phyloP scores from a whole-genome alignment of 78 protist species.

The Reticulomyxa filosa region DNA sequence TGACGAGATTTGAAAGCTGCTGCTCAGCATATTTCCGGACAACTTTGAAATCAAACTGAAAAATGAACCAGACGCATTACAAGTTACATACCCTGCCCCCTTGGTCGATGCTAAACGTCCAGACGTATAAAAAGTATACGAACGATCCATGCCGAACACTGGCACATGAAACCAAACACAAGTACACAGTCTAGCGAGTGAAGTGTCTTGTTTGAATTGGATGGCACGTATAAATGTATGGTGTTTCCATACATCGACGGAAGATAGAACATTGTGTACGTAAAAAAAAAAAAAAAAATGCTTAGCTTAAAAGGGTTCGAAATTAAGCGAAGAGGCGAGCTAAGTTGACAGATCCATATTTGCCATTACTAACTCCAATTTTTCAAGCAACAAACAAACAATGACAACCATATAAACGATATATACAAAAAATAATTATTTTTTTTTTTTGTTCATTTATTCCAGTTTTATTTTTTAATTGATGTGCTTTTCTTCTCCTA shows the following conservation, averaged over 20 bases:
- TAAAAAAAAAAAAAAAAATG: slow-evolving; percentile 44
- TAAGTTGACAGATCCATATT: too few species aligned
- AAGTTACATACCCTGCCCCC: slow-evolving; percentile 60
- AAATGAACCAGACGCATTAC: not conserved
- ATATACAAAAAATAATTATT: too few species aligned
- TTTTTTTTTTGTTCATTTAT: too few species aligned
- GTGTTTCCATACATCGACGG: slow-evolving; percentile 84
- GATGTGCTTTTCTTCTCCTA: too few species aligned
- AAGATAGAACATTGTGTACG: slow-evolving; percentile 80
- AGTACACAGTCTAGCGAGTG: slow-evolving; percentile 47
- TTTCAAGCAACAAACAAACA: too few species aligned
- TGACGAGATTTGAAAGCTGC: slow-evolving; percentile 97
- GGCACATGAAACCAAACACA: not conserved
- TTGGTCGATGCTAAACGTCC: slow-evolving; percentile 68
- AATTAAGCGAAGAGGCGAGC: slow-evolving; percentile 95
- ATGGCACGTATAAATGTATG: slow-evolving; percentile 97
- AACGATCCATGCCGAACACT: slow-evolving; percentile 83
- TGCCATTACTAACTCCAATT: too few species aligned
- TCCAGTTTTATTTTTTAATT: too few species aligned
- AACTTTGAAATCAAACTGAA: slow-evolving; percentile 29
- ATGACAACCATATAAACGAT: too few species aligned
- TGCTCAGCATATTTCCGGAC: slow-evolving; percentile 86
- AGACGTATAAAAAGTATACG: slow-evolving; percentile 42
- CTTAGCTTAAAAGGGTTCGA: slow-evolving; percentile 96
- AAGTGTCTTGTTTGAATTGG: slow-evolving; percentile 89